Conservation (phyloP, 2,329 filamentous ascomycete genomes). For the Periglandula ipomoeae region DNA sequence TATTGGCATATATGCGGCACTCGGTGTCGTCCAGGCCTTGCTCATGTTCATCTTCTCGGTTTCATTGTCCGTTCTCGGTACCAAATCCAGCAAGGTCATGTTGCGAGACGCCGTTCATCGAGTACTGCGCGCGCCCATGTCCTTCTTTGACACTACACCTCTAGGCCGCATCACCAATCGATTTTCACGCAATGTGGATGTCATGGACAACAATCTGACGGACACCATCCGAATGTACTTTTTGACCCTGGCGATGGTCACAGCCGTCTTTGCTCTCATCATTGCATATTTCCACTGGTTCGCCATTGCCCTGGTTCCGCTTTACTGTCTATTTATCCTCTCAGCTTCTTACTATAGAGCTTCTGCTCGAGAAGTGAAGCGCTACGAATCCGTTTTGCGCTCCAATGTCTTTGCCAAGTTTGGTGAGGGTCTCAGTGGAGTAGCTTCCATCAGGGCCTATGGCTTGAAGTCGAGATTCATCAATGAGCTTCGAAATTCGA, state of each 20-base stretch:
- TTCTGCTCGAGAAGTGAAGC: slow-evolving; percentile 88
- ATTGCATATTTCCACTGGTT: slow-evolving; percentile 96
- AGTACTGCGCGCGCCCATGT: slow-evolving; percentile 67
- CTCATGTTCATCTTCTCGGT: slow-evolving; percentile 77
- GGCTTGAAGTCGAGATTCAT: slow-evolving; percentile 71
- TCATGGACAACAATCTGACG: slow-evolving; percentile 88
- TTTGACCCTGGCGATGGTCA: slow-evolving; percentile 72
- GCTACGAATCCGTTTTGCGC: slow-evolving; percentile 81
- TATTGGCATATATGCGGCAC: slow-evolving; percentile 60
- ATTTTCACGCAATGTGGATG: slow-evolving; percentile 90
- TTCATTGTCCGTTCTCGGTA: slow-evolving; percentile 68
- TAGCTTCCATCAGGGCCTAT: slow-evolving; percentile 82
- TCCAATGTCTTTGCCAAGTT: slow-evolving; percentile 88
- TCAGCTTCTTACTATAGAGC: slow-evolving; percentile 82
- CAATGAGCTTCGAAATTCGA: slow-evolving; percentile 55
- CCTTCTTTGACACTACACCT: slow-evolving; percentile 95
- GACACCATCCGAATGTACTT: slow-evolving; percentile 92
- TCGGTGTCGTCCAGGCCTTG: slow-evolving; percentile 62
- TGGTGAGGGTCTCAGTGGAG: slow-evolving; percentile 75
- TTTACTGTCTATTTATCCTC: slow-evolving; percentile 70
- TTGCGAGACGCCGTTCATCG: slow-evolving; percentile 69
- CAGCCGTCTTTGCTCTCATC: slow-evolving; percentile 78
- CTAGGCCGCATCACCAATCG: slow-evolving; percentile 92
- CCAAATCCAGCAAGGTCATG: slow-evolving; percentile 72
- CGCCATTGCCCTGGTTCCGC: slow-evolving; percentile 48